Base-by-base conservation (phyloP, 2,329 filamentous ascomycete genomes). In the Cryphonectria radicalis region DNA sequence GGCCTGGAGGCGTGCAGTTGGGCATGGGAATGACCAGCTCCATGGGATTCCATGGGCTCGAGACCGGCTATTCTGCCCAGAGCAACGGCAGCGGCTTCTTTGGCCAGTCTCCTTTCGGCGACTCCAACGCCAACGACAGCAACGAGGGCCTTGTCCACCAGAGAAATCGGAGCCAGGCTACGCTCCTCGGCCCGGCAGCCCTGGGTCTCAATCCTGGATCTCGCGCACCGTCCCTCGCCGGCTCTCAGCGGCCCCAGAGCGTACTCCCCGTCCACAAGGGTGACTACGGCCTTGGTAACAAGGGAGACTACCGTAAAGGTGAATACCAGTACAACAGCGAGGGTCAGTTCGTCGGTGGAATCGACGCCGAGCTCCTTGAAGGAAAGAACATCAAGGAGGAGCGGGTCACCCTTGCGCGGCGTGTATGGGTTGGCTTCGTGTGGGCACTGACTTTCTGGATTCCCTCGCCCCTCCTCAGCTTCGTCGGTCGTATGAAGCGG, bases 391-490 rank as follows among this genome's bases (percentile, higher is more conserved):
- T 98, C 37, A 90, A 93, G 76, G 91, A 93, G 57, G 87, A 91
- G 71, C 84, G 88, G 0, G 88, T 92, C 32, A 87, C 90, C 0
- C 78, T 82, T 3, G 84, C 86, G 63, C 90, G 96, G 74, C 91
- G 93, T 57, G 77, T 90, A 1, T 99, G 96, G 96, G 90, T 97
- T 35, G 88, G 82, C 1, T 81, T 96, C 57, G 93, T 96, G 3
- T 98, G 95, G 94, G 88, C 89, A 0, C 75, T 97, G 65, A 99
- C 96, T 0, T 98, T 94, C 79, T 98, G 93, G 92, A 96, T 98
- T 75, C 96, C 96, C 0, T 98, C 95, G 0, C 92, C 93, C 64
- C 75, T 93, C 2, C 89, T 99, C 22, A 88, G 88, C n/a, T 91
- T 87, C 72, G 78, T 98, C 71, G 96, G 96, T 43, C 93, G 95